Conservation (phyloP, 2,329 filamentous ascomycete genomes). For the Microcyclosporella mali region DNA sequence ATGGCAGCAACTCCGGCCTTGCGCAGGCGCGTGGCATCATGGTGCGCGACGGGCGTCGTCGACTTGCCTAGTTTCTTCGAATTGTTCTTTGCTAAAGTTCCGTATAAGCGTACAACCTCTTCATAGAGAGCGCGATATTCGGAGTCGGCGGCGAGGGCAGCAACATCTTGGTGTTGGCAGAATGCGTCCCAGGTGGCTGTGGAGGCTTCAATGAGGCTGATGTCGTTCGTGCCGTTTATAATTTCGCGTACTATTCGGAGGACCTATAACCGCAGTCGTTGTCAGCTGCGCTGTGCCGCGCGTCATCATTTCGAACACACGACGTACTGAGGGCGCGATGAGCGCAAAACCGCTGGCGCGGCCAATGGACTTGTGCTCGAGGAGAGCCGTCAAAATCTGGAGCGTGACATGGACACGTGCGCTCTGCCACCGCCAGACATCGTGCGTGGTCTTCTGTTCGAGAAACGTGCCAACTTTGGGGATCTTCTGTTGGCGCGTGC, state of each 20-base stretch:
- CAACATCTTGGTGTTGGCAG: conserved; percentile 80
- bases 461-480: conserved; percentile 93
- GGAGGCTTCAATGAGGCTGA: conserved; percentile 88
- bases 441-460: conserved; percentile 85
- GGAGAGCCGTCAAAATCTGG: conserved; percentile 81
- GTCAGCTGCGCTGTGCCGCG: background rate
- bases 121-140: conserved; percentile 77
- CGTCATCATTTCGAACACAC: background rate
- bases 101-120: conserved; percentile 72
- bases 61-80: conserved; percentile 30
- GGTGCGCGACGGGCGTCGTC: conserved; percentile 45
- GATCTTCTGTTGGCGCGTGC: conserved; percentile 87
- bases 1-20: conserved; percentile 60
- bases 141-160: conserved; percentile 77
- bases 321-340: conserved; percentile 55
- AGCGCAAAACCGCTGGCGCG: conserved; percentile 80
- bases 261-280: conserved; percentile 49
- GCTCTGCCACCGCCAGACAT: conserved; percentile 82
- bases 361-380: conserved; percentile 63
- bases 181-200: conserved; percentile 81
- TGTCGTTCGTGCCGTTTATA: conserved; percentile 69
- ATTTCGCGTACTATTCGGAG: conserved; percentile 79
- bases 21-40: conserved; percentile 62
- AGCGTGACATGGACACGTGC: conserved; percentile 87
- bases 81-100: conserved; percentile 62